Evolutionary conservation across 257 asterid species (phyloP), one percentile per base, ranked within the genome.

Genomic region (Solanum peruvianum): DNA sequence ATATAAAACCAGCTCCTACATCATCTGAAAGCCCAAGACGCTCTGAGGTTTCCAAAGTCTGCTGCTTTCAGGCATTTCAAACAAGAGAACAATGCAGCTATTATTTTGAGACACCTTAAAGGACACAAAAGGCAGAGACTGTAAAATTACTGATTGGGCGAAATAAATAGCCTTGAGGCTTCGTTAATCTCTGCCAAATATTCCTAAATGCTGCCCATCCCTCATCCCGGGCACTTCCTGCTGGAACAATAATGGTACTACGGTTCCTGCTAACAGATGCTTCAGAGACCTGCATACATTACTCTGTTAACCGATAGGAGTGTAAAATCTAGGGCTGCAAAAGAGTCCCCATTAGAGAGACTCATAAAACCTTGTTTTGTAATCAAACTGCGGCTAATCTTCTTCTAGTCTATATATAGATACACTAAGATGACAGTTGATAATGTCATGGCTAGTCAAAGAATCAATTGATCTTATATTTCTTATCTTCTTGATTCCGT

Each of bases 191-290:
- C 99, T 10, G 92, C 98, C 93, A 97, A 89, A 95, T 97, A 90
- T 94, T 94, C 91, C 98, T 92, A 90, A 97, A 97, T 86, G 98
- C 96, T 4, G 93, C 93, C 99, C 99, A 97, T 37, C 99, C 99
- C 91, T 95, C 99, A 89, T 95, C 98, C 41, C 90, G 90, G n/a
- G 95, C 91, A 92, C 89, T 95, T 90, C 99, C 99, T 39, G 98
- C 96, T n/a, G 98, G 99, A 86, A 97, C 98, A 87, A 97, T 97
- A 35, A 97, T 97, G n/a, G 99, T 95, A 88, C 99, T 97, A 88
- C 99, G 98, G 92, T 95, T 97, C 89, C 98, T 94, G 93, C 96
- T 97, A 71, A 94, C 98, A 69, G 99, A 97, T 88, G 99, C 98
- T 91, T 97, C 99, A 62, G 99, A 97, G 88, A 97, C 95, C 99